Evolutionary conservation across 129 eudicot genomes (phyloP).

Genomic region (Ambrosia artemisiifolia): DNA sequence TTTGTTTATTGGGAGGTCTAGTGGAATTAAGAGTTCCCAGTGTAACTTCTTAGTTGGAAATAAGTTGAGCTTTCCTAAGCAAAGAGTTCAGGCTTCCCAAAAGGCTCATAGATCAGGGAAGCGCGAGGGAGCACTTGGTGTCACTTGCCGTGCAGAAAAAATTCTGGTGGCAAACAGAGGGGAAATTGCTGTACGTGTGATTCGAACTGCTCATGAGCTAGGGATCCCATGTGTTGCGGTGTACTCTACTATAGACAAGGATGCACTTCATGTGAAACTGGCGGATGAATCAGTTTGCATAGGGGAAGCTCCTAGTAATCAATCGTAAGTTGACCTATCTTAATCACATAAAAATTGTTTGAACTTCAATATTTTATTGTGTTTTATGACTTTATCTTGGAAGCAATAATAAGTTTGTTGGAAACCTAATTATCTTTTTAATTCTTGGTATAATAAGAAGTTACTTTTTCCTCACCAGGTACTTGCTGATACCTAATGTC

Average conservation of each 20-base stretch:
- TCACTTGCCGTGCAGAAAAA: constrained; percentile 57
- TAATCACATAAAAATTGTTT: neutral
- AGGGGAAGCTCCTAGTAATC: constrained; percentile 97
- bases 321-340: constrained; percentile 66
- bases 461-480: constrained; percentile 40
- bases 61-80: constrained; percentile 58
- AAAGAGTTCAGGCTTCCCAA: constrained; percentile 47
- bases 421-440: neutral
- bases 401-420: neutral
- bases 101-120: constrained; percentile 41
- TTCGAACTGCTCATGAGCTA: constrained; percentile 95
- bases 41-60: constrained; percentile 68
- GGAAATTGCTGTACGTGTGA: constrained; percentile 96
- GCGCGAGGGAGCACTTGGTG: constrained; percentile 66
- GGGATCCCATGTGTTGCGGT: constrained; percentile 99
- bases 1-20: constrained; percentile 50
- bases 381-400: neutral
- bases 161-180: constrained; percentile 98
- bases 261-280: constrained; percentile 95
- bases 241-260: constrained; percentile 95
- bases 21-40: constrained; percentile 67
- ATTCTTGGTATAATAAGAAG: neutral
- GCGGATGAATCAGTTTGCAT: constrained; percentile 98
- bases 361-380: neutral
- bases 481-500: constrained; percentile 80